These are phyloP conservation scores for Abrus pulchellus DNA, from an alignment of 306 rosid species.

Conservation along the genomic window DNA sequence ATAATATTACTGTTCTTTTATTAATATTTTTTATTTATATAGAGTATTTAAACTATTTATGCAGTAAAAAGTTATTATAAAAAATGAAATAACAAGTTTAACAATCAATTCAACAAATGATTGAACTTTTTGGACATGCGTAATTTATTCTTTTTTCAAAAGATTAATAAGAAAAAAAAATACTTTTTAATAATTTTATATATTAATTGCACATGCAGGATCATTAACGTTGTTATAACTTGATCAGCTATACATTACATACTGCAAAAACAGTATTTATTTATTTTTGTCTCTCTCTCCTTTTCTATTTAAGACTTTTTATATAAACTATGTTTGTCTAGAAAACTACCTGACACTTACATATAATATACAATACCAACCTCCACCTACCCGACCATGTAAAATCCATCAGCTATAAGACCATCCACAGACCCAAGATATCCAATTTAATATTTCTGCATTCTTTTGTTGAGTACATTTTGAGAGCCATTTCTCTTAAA, in stretches of 20 bases:
- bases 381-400: neutral
- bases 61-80: no score
- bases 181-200: neutral
- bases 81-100: no score
- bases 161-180: no score
- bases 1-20: no score
- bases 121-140: no score
- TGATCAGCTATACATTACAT: neutral
- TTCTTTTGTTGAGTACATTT: neutral
- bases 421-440: neutral
- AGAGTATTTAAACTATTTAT: no score
- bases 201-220: constrained; percentile 37
- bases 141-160: no score
- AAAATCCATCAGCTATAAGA: constrained; percentile 7
- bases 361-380: constrained; percentile 1
- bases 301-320: neutral
- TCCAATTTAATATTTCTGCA: neutral
- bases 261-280: neutral
- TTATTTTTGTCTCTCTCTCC: neutral
- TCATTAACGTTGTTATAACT: neutral
- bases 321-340: neutral
- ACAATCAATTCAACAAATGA: no score
- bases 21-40: no score
- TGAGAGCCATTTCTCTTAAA: neutral
- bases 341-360: neutral